A percentile compares a stretch with the other conserved stretches of the same genome.
Evolutionary conservation across 805 yeast genomes (phyloP).

Genomic region (Saccharomycopsis selenospora): DNA sequence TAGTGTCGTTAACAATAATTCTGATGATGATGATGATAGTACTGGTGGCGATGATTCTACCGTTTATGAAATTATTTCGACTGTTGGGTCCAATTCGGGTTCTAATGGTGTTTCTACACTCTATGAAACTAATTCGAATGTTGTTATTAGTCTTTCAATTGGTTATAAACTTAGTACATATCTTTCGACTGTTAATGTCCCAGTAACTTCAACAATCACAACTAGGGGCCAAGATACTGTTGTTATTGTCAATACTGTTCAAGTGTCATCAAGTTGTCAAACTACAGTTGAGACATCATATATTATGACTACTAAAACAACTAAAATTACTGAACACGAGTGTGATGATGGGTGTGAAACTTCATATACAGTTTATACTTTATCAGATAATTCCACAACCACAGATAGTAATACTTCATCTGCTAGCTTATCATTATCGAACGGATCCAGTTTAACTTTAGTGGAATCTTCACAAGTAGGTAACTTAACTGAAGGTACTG

Average conservation of each 20-base stretch:
- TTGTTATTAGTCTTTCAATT: slow-evolving; percentile 4
- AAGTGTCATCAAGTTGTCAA: slow-evolving; percentile 3
- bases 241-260: slow-evolving; percentile 15
- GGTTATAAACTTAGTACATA: slow-evolving; percentile 13
- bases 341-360: slow-evolving; percentile 2
- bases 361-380: neutral
- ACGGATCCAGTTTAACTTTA: neutral
- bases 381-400: neutral
- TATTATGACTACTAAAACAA: slow-evolving; percentile 8
- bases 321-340: neutral
- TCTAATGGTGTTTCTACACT: slow-evolving; percentile 5
- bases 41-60: slow-evolving; percentile 6
- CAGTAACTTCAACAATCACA: slow-evolving; percentile 13
- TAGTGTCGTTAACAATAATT: neutral
- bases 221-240: slow-evolving; percentile 10
- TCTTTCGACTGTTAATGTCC: slow-evolving; percentile 14
- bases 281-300: slow-evolving; percentile 12
- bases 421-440: neutral
- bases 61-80: neutral
- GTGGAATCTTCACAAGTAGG: neutral
- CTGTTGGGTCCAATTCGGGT: slow-evolving; percentile 6
- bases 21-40: neutral
- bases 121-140: neutral
- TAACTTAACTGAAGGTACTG: neutral
- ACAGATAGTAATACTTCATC: no score